Conservation (phyloP, 257 asterid genomes). For the Euphrasia confusa region DNA sequence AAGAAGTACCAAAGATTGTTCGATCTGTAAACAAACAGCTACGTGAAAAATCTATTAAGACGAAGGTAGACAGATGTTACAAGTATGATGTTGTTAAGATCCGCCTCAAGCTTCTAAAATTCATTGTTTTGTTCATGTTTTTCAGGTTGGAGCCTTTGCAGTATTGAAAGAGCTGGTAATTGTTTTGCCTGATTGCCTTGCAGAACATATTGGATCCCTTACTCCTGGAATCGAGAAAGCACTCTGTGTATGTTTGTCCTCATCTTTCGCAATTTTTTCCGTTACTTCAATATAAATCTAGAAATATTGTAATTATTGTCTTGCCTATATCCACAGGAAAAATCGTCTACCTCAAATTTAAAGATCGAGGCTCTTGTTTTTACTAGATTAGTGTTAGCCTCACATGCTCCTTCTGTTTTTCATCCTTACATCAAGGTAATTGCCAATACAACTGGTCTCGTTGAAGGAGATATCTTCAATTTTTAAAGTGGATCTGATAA, state of each 20-base stretch:
- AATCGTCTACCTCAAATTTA: slow-evolving; percentile 89
- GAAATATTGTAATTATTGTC: slow-evolving; percentile 19
- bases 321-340: slow-evolving; percentile 54
- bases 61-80: slow-evolving; percentile 54
- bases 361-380: slow-evolving; percentile 97
- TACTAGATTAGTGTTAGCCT: slow-evolving; percentile 88
- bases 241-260: slow-evolving; percentile 60
- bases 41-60: slow-evolving; percentile 87
- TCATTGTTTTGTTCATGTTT: slow-evolving; percentile 19
- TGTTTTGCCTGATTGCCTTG: slow-evolving; percentile 96
- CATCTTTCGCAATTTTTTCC: background rate
- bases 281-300: slow-evolving; percentile 5
- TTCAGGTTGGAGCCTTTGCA: slow-evolving; percentile 97
- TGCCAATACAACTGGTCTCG: slow-evolving; percentile 11
- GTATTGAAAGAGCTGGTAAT: slow-evolving; percentile 87
- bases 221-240: slow-evolving; percentile 97
- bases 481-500: background rate
- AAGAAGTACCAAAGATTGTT: slow-evolving; percentile 93
- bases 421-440: slow-evolving; percentile 92
- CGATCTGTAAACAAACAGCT: slow-evolving; percentile 89
- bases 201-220: slow-evolving; percentile 94
- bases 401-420: slow-evolving; percentile 85
- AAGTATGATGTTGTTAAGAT: slow-evolving; percentile 19
- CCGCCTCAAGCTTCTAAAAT: slow-evolving; percentile 15
- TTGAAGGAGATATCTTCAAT: slow-evolving; percentile 13